Evolutionary conservation across 768 basidiomycete genomes (phyloP).

Genomic region (Sporobolomyces roseus): DNA sequence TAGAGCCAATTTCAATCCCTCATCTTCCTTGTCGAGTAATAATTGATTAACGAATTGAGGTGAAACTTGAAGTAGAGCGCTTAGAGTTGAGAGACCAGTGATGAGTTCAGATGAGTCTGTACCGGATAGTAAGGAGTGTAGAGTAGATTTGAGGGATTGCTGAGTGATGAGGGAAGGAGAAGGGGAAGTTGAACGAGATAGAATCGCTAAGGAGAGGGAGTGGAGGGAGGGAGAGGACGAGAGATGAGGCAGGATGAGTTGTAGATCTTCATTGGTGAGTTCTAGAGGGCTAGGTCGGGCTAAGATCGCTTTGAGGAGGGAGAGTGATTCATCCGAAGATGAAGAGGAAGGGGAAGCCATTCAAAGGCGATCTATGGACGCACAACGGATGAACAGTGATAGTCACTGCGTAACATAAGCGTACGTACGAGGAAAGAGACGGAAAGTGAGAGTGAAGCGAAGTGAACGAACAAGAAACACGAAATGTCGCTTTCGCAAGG

Average conservation of each 20-base stretch:
- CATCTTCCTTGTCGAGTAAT: too few species aligned
- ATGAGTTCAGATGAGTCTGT: conserved; percentile 11
- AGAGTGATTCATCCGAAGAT: not conserved
- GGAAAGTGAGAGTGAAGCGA: too few species aligned
- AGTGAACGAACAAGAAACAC: too few species aligned
- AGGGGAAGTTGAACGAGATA: conserved; percentile 6
- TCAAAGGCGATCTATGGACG: too few species aligned
- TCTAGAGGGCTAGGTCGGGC: conserved; percentile 3
- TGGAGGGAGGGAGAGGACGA: not conserved
- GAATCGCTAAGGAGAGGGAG: not conserved
- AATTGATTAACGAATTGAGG: not conserved
- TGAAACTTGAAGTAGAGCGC: not conserved
- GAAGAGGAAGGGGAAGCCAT: not conserved
- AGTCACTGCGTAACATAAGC: too few species aligned
- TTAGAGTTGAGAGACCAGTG: not conserved
- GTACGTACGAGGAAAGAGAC: too few species aligned
- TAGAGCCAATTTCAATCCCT: conserved; percentile 59
- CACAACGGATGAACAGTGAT: too few species aligned
- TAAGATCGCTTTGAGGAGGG: not conserved
- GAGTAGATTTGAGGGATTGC: not conserved
- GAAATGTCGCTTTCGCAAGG: too few species aligned
- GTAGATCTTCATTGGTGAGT: not conserved
- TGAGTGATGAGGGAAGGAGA: not conserved
- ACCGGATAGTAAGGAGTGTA: not conserved
- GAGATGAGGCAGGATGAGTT: not conserved